Percentiles rank a stretch among this genome's conserved stretches.
Evolutionary conservation across 257 asterid species (phyloP).

Genomic region (Solanum ossicruentum): DNA sequence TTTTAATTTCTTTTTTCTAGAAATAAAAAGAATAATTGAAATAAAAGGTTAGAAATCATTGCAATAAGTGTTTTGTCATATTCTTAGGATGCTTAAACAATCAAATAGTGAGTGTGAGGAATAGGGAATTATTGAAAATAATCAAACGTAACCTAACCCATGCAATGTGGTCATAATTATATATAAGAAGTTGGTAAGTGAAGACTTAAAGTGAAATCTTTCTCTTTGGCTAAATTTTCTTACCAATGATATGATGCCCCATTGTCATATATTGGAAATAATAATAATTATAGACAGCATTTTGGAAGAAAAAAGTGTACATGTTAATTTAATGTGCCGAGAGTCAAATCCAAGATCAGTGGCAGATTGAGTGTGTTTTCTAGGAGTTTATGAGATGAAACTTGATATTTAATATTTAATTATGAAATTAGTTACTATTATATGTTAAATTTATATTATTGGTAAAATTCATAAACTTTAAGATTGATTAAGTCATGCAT

Average conservation of each 20-base stretch:
- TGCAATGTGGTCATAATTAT: neutral
- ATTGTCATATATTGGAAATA: neutral
- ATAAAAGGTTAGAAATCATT: neutral
- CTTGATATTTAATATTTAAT: neutral
- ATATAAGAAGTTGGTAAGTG: slow-evolving; percentile 5
- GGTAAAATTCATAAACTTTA: neutral
- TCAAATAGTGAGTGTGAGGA: neutral
- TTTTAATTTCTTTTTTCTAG: neutral
- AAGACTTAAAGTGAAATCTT: neutral
- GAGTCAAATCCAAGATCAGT: neutral
- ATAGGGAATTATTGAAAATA: slow-evolving; percentile 1
- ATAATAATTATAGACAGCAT: neutral
- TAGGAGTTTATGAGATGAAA: neutral
- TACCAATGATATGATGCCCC: neutral
- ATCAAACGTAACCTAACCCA: slow-evolving; percentile 1
- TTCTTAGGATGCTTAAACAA: neutral
- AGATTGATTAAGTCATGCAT: neutral
- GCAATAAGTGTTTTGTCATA: neutral
- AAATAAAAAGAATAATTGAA: neutral
- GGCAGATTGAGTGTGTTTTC: neutral
- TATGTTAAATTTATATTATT: too few relatives aligned
- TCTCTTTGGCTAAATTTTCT: slow-evolving; percentile 4
- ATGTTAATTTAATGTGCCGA: neutral
- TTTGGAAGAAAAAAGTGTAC: neutral
- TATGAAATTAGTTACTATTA: neutral